These are phyloP conservation scores for Chondrus crispus DNA, from an alignment of 23 red algal species.

Conservation along the genomic window DNA sequence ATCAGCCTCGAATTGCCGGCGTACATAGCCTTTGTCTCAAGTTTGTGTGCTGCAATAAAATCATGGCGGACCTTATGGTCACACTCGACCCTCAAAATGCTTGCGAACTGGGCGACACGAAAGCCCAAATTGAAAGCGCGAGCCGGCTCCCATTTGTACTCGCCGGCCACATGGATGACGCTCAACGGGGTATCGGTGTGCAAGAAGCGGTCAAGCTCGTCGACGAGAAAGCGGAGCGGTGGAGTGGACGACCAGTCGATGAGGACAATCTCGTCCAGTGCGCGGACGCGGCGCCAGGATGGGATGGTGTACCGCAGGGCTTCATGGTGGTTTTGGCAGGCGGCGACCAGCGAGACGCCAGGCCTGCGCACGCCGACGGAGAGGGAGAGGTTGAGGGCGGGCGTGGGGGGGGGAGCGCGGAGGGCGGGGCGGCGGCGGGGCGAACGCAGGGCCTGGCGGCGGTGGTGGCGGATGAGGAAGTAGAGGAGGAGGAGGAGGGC, in stretches of 20 bases:
- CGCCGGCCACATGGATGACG: constrained; percentile 51
- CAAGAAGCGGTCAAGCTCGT: constrained; percentile 17
- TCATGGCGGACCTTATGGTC: constrained; percentile 37
- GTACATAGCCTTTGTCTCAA: constrained; percentile 29
- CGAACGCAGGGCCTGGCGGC: too few relatives aligned
- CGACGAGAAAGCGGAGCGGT: constrained; percentile 14
- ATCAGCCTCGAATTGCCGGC: constrained; percentile 33
- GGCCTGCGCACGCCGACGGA: background rate
- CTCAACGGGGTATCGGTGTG: constrained; percentile 15
- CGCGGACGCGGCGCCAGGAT: constrained; percentile 37
- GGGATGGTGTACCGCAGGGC: constrained; percentile 24
- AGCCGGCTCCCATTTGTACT: constrained; percentile 34
- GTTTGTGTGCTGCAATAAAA: constrained; percentile 53
- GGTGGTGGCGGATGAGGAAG: too few relatives aligned
- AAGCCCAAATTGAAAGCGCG: constrained; percentile 74
- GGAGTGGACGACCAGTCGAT: constrained; percentile 77
- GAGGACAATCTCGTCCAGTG: constrained; percentile 65
- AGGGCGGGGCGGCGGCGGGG: too few relatives aligned
- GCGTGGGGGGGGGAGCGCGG: too few relatives aligned
- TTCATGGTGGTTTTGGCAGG: constrained; percentile 58
- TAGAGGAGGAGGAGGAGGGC: too few relatives aligned
- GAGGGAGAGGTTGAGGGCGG: background rate
- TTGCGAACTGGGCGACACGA: constrained; percentile 3
- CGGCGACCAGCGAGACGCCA: constrained; percentile 52
- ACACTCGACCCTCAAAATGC: constrained; percentile 62